Base-by-base conservation (phyloP, 176 grass and related monocot species). In the Bromus sterilis region DNA sequence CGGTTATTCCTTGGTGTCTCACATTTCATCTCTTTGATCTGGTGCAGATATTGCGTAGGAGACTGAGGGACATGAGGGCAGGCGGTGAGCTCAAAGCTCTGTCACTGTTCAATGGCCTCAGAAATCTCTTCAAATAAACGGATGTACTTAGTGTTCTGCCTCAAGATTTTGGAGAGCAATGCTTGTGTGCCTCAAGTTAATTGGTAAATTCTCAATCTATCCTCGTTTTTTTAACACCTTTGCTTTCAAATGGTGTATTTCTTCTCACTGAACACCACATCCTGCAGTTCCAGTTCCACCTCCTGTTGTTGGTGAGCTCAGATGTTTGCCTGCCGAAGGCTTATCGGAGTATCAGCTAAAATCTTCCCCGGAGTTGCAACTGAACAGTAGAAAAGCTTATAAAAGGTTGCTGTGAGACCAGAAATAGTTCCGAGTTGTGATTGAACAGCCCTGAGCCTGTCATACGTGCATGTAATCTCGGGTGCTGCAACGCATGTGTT, bases 41-140 rank as follows among this genome's bases (percentile, higher is more conserved):
- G 13, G 6, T 76, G 31, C 80, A 98, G 96, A 95, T 98, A 86
- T 44, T 98, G 57, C 86, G 90, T 55, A 95, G 92, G 87, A 86
- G 90, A 68, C 77, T 98, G 79, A 95, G 86, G 82, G 92, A 98
- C 82, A 98, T 98, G 92, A 89, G 90, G 81, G 86, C 68, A 0
- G 68, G 84, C 5, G 96, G 96, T 6, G 96, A 98, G 78, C 90
- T 98, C 56, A 89, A 57, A 88, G 96, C 96, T 72, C 63, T 98
- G 14, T 95, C 91, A 39, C n/a, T 98, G 44, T 95, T 98, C 41
- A 98, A 89, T 34, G 90, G 96, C 53, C 85, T 98, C 44, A 86
- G 43, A 48, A 98, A 98, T 5, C 59, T 98, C 72, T 95, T 98
- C 74, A 95, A 93, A 77, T 91, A 89, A 75, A 73, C 15, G n/a